Base-by-base conservation (phyloP, 208 protist genomes). In the Crithidia fasciculata region DNA sequence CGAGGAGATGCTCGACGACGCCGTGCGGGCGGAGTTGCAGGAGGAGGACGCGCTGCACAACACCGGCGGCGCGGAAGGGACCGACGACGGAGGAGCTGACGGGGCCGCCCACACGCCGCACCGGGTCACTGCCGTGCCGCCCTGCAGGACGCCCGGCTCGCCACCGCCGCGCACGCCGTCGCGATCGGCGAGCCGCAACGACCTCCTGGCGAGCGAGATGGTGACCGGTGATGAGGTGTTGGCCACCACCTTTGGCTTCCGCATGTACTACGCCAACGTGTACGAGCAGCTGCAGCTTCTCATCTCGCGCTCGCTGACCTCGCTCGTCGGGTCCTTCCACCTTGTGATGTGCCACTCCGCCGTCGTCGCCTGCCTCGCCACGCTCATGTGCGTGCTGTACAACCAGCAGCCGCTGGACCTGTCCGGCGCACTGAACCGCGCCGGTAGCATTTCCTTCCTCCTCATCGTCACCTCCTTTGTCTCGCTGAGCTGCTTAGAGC, bases 381-480 rank as follows among this genome's bases (percentile, higher is more conserved):
- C 79, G 44, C 78, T 97, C 15, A 92, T 97, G 86, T 91, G 81
- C 55, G 72, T 90, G 13, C 76, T 97, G n/a, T 97, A 97, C 76
- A 58, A 68, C 36, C 85, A 86, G 36, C 87, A 97, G 72, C 71
- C 63, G 15, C 86, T 96, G 13, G 91, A 95, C 69, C 83, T 97
- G 28, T 86, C 91, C 7, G 94, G 94, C 4, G 62, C 90, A 15
- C 81, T 96, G n/a, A 98, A 97, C 80, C 87, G 95, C 45, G 88
- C 90, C 10, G 95, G 95, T 44, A 86, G 80, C 40, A 69, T 96
- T 8, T 91, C 93, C 5, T 97, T 97, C 78, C 63, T 97, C 4
- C 78, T 97, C 8, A 80, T 96, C 15, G 86, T 98, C 61, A 88
- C 94, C 19, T 82, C 88, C 19, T 97, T 98, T 68, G 81, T 92